These are phyloP conservation scores for Jaapia argillacea DNA, from an alignment of 768 basidiomycete genomes.

Conservation along the genomic window DNA sequence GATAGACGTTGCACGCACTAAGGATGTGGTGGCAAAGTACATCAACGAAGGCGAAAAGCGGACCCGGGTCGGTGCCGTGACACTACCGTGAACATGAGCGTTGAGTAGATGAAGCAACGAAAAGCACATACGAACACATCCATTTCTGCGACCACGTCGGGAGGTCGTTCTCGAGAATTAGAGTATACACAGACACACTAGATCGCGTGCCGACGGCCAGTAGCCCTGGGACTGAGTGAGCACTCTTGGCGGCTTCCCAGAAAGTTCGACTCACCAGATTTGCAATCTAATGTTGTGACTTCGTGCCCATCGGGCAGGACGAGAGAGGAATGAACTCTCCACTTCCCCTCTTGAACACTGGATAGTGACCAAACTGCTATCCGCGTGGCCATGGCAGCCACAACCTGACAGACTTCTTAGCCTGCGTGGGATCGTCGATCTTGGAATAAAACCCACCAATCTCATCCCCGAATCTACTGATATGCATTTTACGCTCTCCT, in stretches of 20 bases:
- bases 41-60: slow-evolving; percentile 71
- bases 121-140: slow-evolving; percentile 40
- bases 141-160: slow-evolving; percentile 81
- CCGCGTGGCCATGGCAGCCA: slow-evolving; percentile 56
- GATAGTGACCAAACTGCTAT: slow-evolving; percentile 78
- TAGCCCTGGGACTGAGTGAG: slow-evolving; percentile 45
- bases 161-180: slow-evolving; percentile 73
- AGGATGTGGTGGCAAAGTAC: slow-evolving; percentile 57
- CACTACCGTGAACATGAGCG: background rate
- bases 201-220: slow-evolving; percentile 57
- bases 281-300: slow-evolving; percentile 61
- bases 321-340: slow-evolving; percentile 79
- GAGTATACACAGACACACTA: slow-evolving; percentile 63
- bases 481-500: slow-evolving; percentile 44
- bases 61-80: slow-evolving; percentile 23
- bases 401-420: slow-evolving; percentile 60
- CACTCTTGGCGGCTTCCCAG: slow-evolving; percentile 3
- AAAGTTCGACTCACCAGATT: slow-evolving; percentile 44
- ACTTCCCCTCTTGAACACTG: slow-evolving; percentile 47
- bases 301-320: slow-evolving; percentile 42
- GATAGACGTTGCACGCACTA: slow-evolving; percentile 27
- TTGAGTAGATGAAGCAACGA: background rate
- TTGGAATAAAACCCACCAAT: slow-evolving; percentile 67
- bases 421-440: too few species aligned
- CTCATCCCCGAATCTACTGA: slow-evolving; percentile 74